Evolutionary conservation across 805 yeast species (phyloP).

Genomic region (Torulaspora indica): DNA sequence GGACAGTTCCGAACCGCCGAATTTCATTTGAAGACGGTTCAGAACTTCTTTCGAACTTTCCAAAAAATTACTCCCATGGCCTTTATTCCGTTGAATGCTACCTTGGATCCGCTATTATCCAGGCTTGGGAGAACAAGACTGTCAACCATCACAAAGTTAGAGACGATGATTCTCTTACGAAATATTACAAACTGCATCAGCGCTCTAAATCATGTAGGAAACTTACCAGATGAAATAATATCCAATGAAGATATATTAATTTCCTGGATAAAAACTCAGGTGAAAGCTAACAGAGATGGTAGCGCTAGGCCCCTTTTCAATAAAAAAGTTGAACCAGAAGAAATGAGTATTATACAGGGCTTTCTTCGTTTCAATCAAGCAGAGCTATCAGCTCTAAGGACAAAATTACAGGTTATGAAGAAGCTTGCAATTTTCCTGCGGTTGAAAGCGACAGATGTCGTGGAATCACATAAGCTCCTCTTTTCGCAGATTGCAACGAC

Average conservation of each 20-base stretch:
- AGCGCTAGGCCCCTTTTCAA: not conserved
- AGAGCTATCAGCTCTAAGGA: constrained; percentile 19
- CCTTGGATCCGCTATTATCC: constrained; percentile 13
- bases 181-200: constrained; percentile 17
- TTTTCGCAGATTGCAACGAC: constrained; percentile 4
- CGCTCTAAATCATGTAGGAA: constrained; percentile 10
- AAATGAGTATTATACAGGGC: constrained; percentile 25
- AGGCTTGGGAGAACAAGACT: constrained; percentile 14
- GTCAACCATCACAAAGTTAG: constrained; percentile 14
- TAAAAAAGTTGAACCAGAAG: constrained; percentile 28
- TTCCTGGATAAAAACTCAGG: constrained; percentile 18
- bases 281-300: constrained; percentile 4
- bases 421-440: constrained; percentile 22
- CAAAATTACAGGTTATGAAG: constrained; percentile 14
- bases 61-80: constrained; percentile 17
- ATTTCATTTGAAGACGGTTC: constrained; percentile 21
- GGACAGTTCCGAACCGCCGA: constrained; percentile 10
- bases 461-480: constrained; percentile 8
- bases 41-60: constrained; percentile 18
- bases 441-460: constrained; percentile 23
- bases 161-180: constrained; percentile 10
- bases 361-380: constrained; percentile 25
- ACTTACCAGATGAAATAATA: constrained; percentile 7
- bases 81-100: constrained; percentile 24
- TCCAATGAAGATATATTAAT: constrained; percentile 13